phyloP scores from a whole-genome alignment of 176 grass and related monocot genomes.

The Puya raimondii region DNA sequence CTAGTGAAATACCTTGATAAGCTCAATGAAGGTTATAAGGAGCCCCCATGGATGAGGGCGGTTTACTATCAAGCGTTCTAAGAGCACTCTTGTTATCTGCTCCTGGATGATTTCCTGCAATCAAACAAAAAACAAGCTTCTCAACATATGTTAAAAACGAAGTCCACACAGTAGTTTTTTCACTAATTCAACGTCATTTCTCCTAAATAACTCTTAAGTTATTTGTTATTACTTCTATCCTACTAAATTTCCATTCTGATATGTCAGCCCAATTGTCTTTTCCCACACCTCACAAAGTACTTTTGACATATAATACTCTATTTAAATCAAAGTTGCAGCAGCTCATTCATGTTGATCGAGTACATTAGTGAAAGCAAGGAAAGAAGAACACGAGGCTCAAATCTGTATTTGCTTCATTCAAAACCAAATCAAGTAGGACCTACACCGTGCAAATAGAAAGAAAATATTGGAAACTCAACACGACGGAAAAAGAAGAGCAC shows the following conservation, averaged over 20 bases:
- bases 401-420: neutral
- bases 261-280: no score
- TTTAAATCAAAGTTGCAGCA: neutral
- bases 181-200: no score
- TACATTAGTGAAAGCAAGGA: neutral
- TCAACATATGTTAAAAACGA: no score
- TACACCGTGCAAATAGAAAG: neutral
- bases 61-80: conserved; percentile 88
- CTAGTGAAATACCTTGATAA: conserved; percentile 65
- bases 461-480: neutral
- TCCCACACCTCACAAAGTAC: no score
- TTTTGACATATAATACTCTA: neutral
- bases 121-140: neutral
- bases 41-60: conserved; percentile 93
- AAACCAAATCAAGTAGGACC: neutral
- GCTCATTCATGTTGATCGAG: neutral
- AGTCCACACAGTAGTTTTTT: no score
- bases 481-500: neutral
- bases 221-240: no score
- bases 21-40: conserved; percentile 89
- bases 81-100: conserved; percentile 92
- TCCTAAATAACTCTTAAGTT: no score
- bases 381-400: neutral
- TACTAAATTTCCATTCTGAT: no score
- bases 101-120: conserved; percentile 82